phyloP scores from a whole-genome alignment of 2,329 filamentous ascomycete genomes.

The Penicillium nordicum region DNA sequence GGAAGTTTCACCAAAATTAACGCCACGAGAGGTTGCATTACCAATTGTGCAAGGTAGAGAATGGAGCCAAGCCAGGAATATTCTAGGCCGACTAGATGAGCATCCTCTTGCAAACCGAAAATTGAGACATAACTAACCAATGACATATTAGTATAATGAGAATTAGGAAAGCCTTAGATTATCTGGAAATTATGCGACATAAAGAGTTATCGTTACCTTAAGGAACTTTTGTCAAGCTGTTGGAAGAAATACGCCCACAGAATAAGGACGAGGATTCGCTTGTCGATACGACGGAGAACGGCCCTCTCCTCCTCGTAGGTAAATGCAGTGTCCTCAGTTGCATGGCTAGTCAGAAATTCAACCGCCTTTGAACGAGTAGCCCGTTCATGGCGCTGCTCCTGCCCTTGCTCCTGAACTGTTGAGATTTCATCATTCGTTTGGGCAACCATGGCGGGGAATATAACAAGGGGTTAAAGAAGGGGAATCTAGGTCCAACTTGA shows the following conservation, averaged over 20 bases:
- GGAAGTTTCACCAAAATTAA: constrained; percentile 43
- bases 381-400: neutral
- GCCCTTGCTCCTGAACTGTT: neutral
- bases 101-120: constrained; percentile 46
- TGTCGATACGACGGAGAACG: constrained; percentile 44
- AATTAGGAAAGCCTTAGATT: too few species aligned
- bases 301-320: constrained; percentile 49
- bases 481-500: neutral
- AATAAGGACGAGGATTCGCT: constrained; percentile 50
- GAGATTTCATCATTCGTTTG: neutral
- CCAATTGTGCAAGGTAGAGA: constrained; percentile 58
- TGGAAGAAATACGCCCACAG: constrained; percentile 59
- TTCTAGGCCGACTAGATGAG: constrained; percentile 47
- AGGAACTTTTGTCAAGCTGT: constrained; percentile 49
- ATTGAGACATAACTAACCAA: constrained; percentile 20
- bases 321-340: constrained; percentile 30
- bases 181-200: too few species aligned
- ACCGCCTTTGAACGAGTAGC: constrained; percentile 1
- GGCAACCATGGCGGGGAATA: neutral
- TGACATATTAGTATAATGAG: neutral
- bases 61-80: constrained; percentile 61
- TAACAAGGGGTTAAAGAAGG: neutral
- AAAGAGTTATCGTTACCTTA: neutral
- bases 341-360: neutral
- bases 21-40: constrained; percentile 56